Conservation (phyloP, 2,329 filamentous ascomycete species). For the Claviceps cyperi region DNA sequence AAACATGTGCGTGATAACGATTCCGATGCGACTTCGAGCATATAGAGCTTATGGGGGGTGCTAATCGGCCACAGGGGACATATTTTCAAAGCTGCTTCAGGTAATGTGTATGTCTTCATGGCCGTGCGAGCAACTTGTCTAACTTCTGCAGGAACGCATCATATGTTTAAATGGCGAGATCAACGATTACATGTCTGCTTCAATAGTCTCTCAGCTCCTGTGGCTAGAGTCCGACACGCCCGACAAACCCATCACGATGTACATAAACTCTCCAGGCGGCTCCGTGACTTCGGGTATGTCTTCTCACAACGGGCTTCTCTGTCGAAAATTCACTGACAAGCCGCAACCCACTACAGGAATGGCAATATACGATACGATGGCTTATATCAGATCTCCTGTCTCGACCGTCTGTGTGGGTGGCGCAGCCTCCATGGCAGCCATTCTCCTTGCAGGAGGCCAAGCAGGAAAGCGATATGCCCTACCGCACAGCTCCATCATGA, state of each 20-base stretch:
- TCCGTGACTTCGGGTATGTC: constrained; percentile 57
- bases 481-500: constrained; percentile 91
- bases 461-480: constrained; percentile 76
- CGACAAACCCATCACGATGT: constrained; percentile 88
- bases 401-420: constrained; percentile 92
- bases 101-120: constrained; percentile 23
- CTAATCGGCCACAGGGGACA: constrained; percentile 46
- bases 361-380: constrained; percentile 98
- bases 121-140: constrained; percentile 3
- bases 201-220: constrained; percentile 86
- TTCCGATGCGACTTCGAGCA: background rate
- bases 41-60: background rate
- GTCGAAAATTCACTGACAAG: background rate
- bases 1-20: constrained; percentile 47
- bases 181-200: constrained; percentile 81
- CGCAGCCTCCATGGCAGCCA: constrained; percentile 86
- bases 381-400: constrained; percentile 84
- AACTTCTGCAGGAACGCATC: constrained; percentile 59
- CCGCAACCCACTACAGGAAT: constrained; percentile 28
- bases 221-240: constrained; percentile 97
- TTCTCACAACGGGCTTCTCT: background rate
- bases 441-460: constrained; percentile 75
- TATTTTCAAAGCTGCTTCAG: constrained; percentile 68
- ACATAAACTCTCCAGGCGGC: constrained; percentile 93
- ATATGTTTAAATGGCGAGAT: constrained; percentile 86